Percentiles rank a stretch among this genome's conserved stretches.
phyloP scores from a whole-genome alignment of 495 filamentous ascomycete genomes.

The Apodospora peruviana region DNA sequence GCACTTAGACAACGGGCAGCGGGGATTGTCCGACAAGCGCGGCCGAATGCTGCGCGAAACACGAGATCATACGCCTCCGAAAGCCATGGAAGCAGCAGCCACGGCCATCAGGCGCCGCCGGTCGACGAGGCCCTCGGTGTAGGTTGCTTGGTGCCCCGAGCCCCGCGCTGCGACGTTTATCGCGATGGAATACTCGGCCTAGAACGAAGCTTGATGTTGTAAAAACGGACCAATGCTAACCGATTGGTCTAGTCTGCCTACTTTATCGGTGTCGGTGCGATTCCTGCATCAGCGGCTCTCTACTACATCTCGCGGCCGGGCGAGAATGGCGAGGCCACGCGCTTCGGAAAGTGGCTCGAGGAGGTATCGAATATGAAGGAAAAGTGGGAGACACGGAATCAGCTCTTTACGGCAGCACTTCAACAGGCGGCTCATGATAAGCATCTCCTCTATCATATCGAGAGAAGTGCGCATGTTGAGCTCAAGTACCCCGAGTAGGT shows the following conservation, averaged over 20 bases:
- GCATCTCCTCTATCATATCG: slow-evolving; percentile 32
- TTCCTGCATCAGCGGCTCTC: slow-evolving; percentile 26
- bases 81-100: slow-evolving; percentile 27
- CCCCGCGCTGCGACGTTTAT: not conserved
- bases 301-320: slow-evolving; percentile 38
- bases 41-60: slow-evolving; percentile 21
- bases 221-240: too few relatives aligned
- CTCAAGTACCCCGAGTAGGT: slow-evolving; percentile 46
- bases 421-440: slow-evolving; percentile 46
- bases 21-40: slow-evolving; percentile 30
- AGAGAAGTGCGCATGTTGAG: slow-evolving; percentile 31
- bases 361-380: slow-evolving; percentile 31
- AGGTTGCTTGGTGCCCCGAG: slow-evolving; percentile 12
- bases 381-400: slow-evolving; percentile 36
- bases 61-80: slow-evolving; percentile 42
- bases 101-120: slow-evolving; percentile 26
- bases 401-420: slow-evolving; percentile 30
- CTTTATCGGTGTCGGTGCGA: slow-evolving; percentile 30
- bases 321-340: slow-evolving; percentile 36
- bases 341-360: slow-evolving; percentile 26
- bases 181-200: too few relatives aligned
- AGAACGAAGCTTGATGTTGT: too few relatives aligned
- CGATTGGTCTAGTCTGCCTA: slow-evolving; percentile 28
- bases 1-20: slow-evolving; percentile 38
- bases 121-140: slow-evolving; percentile 42